These are phyloP conservation scores for Blumeriella jaapii DNA, from an alignment of 2,329 filamentous ascomycete species.

Conservation along the genomic window DNA sequence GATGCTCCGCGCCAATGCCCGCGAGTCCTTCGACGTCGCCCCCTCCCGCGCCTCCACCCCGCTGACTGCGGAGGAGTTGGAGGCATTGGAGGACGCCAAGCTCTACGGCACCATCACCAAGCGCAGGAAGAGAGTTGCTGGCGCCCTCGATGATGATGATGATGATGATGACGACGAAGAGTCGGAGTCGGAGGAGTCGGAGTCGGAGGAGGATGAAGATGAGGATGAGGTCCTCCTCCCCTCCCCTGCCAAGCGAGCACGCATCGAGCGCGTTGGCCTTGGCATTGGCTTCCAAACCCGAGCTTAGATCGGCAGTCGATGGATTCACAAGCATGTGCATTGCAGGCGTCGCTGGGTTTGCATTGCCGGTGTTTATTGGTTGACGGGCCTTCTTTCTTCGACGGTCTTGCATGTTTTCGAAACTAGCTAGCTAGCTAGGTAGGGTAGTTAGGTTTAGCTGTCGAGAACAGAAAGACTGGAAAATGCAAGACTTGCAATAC, in stretches of 20 bases:
- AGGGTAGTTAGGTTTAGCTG: too few relatives aligned
- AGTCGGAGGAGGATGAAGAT: conserved; percentile 38
- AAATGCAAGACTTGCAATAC: too few relatives aligned
- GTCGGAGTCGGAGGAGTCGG: conserved; percentile 37
- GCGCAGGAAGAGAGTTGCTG: too few relatives aligned
- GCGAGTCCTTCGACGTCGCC: conserved; percentile 28
- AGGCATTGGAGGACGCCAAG: conserved; percentile 44
- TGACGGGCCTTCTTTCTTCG: too few relatives aligned
- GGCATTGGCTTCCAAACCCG: not conserved
- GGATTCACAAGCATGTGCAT: too few relatives aligned
- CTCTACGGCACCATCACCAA: conserved; percentile 53
- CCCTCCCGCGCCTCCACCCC: conserved; percentile 24
- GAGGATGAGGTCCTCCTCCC: too few relatives aligned
- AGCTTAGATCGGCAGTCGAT: not conserved
- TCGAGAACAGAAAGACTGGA: too few relatives aligned
- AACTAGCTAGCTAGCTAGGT: too few relatives aligned
- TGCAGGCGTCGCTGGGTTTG: too few relatives aligned
- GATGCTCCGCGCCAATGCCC: conserved; percentile 53
- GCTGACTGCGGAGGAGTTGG: conserved; percentile 32
- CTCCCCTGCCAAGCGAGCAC: not conserved
- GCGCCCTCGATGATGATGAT: conserved; percentile 14
- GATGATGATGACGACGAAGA: conserved; percentile 33
- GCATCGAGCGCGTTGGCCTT: not conserved
- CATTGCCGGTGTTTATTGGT: too few relatives aligned
- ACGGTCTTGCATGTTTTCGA: too few relatives aligned